Conservation (phyloP, 257 asterid genomes). For the Ocimum tenuiflorum region DNA sequence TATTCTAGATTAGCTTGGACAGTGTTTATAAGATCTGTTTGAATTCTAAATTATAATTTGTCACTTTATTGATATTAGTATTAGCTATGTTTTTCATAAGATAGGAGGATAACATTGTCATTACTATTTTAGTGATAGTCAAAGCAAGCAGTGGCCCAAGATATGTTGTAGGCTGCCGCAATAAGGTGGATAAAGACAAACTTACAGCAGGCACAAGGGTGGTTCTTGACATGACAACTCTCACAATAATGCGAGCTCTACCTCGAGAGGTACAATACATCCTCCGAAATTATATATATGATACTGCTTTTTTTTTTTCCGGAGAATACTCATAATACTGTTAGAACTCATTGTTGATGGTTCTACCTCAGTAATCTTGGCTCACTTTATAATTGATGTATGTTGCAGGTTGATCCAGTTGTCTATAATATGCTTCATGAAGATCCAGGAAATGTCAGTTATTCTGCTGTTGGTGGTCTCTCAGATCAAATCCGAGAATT, state of each 20-base stretch:
- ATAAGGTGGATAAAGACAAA: conserved; percentile 91
- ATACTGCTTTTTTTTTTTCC: no score
- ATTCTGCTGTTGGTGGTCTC: conserved; percentile 95
- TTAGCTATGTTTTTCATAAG: neutral
- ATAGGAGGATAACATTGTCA: neutral
- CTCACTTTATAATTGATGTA: conserved; percentile 4
- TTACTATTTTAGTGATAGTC: conserved; percentile 61
- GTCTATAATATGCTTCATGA: conserved; percentile 98
- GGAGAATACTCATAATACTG: neutral
- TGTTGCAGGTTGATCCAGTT: conserved; percentile 83
- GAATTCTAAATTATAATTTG: neutral
- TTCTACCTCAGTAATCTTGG: neutral
- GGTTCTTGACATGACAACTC: conserved; percentile 95
- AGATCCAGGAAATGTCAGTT: conserved; percentile 95
- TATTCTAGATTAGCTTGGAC: neutral
- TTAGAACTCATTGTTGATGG: neutral
- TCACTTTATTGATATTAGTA: neutral
- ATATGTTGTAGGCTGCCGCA: conserved; percentile 96
- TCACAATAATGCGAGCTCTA: conserved; percentile 94
- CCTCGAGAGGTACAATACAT: conserved; percentile 77
- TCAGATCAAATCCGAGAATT: conserved; percentile 91
- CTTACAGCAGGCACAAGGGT: conserved; percentile 92
- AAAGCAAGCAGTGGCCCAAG: conserved; percentile 97
- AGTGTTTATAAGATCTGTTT: neutral
- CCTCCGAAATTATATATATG: neutral